Evolutionary conservation across 1,284 basidiomycete species (phyloP), one percentile per base, ranked within the genome.

Genomic region (Dichomitus squalens): DNA sequence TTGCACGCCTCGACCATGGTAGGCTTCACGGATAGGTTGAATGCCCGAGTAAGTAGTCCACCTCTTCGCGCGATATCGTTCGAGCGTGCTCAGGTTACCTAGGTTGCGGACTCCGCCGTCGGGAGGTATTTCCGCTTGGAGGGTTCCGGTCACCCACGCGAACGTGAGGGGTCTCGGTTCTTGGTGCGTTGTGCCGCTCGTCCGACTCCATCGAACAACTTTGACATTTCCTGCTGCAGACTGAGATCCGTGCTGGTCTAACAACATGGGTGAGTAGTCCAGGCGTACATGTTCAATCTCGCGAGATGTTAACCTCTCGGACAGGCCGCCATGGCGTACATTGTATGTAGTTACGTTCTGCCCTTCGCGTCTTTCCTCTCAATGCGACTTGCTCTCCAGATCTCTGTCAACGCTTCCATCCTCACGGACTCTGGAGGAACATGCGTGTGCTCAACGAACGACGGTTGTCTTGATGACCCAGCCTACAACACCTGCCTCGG

Each of bases 111-210:
- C 68, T 88, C 89, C 25, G 74, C 76, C 53, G 76, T 93, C 34
- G 93, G 93, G 49, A 79, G 84, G 68, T 93, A 89, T 85, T 95
- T 96, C 79, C 81, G 85, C 50, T 79, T 96, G 29, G 93, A 95
- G 66, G 93, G 92, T 11, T 90, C 86, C 38, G 93, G 92, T 21
- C 89, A 88, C 68, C 79, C 83, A 27, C 83, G 84, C 56, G 88
- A 90, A 70, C 86, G 93, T 59, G 75, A 78, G 54, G 92, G 90
- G 25, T 90, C 92, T 23, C 79, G 85, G 56, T 95, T 95, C 67
- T 79, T 85, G 64, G 87, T 88, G 49, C 61, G 86, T 76, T 25
- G 20, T 21, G 11, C 25, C 29, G 11, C 27, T 16, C 23, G 38
- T 18, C 25, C 46, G 29, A 7, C 31, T 11, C 44, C 34, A 11